phyloP scores from a whole-genome alignment of 2,329 filamentous ascomycete species.

The Biscogniauxia marginata region DNA sequence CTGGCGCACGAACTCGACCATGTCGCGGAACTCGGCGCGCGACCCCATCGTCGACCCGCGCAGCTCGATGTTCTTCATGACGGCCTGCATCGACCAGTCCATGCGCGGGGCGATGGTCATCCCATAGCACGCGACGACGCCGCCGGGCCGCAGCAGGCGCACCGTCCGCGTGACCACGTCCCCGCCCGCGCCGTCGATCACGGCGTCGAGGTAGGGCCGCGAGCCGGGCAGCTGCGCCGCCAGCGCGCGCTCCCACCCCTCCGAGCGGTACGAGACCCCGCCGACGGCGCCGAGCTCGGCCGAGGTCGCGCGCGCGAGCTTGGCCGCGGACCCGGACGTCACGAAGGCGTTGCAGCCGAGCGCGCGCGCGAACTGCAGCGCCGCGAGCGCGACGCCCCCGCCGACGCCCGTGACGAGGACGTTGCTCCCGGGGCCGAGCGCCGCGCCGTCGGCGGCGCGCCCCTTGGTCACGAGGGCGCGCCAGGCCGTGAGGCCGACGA shows the following conservation, averaged over 20 bases:
- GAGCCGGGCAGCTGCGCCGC: conserved; percentile 59
- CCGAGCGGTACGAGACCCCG: conserved; percentile 78
- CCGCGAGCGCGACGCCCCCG: conserved; percentile 84
- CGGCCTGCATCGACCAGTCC: conserved; percentile 80
- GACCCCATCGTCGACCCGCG: conserved; percentile 90
- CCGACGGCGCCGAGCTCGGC: conserved; percentile 70
- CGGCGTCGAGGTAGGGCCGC: conserved; percentile 71
- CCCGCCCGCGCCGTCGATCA: conserved; percentile 89
- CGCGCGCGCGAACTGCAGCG: conserved; percentile 74
- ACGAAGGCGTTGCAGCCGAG: conserved; percentile 78
- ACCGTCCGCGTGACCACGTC: conserved; percentile 68
- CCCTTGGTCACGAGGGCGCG: conserved; percentile 78
- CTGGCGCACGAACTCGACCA: conserved; percentile 77
- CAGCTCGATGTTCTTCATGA: conserved; percentile 85
- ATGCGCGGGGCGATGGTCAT: conserved; percentile 88
- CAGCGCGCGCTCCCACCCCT: conserved; percentile 79
- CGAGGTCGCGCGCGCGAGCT: conserved; percentile 71
- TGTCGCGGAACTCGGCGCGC: conserved; percentile 82
- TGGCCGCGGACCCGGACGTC: conserved; percentile 70
- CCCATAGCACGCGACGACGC: conserved; percentile 82
- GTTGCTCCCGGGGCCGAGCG: conserved; percentile 57
- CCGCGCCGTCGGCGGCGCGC: conserved; percentile 51
- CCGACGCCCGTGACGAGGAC: conserved; percentile 89
- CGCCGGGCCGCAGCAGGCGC: conserved; percentile 74
- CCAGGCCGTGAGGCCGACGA: conserved; percentile 88